Conservation (phyloP, 1,284 basidiomycete species). For the Paramarasmius palmivorus region DNA sequence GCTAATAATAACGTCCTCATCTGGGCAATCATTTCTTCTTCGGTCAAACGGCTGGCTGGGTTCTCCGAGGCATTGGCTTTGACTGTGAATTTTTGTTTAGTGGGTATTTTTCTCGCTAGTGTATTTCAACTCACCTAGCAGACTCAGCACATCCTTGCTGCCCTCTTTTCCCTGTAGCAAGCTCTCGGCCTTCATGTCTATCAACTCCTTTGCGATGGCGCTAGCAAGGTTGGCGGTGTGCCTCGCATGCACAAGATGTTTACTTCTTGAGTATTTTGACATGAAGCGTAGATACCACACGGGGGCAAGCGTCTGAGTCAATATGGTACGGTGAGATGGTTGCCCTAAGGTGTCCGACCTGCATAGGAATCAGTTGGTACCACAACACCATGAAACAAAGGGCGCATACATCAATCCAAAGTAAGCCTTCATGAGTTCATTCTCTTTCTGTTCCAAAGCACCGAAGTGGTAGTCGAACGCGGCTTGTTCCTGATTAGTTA, state of each 20-base stretch:
- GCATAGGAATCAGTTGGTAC: background rate
- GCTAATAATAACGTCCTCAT: slow-evolving; percentile 5
- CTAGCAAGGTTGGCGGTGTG: slow-evolving; percentile 41
- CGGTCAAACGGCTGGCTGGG: background rate
- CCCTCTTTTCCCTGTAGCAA: slow-evolving; percentile 37
- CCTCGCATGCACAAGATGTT: slow-evolving; percentile 40
- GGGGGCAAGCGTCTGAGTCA: slow-evolving; percentile 41
- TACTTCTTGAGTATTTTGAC: slow-evolving; percentile 38
- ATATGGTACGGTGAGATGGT: slow-evolving; percentile 27
- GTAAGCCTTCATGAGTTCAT: slow-evolving; percentile 45
- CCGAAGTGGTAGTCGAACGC: slow-evolving; percentile 53
- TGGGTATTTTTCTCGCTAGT: background rate
- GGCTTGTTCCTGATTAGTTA: too few relatives aligned
- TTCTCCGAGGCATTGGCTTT: slow-evolving; percentile 3
- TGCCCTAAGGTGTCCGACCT: slow-evolving; percentile 19
- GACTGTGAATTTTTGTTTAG: background rate
- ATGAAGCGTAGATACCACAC: slow-evolving; percentile 39
- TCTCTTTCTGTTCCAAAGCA: slow-evolving; percentile 39
- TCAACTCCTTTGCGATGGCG: slow-evolving; percentile 36
- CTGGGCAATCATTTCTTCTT: slow-evolving; percentile 9
- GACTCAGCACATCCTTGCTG: slow-evolving; percentile 17
- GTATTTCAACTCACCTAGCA: slow-evolving; percentile 12
- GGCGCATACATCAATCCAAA: slow-evolving; percentile 40
- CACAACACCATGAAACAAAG: background rate
- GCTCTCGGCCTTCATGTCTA: slow-evolving; percentile 41